Conservation (phyloP, 345 rosid species). For the Physaria fendleri region DNA sequence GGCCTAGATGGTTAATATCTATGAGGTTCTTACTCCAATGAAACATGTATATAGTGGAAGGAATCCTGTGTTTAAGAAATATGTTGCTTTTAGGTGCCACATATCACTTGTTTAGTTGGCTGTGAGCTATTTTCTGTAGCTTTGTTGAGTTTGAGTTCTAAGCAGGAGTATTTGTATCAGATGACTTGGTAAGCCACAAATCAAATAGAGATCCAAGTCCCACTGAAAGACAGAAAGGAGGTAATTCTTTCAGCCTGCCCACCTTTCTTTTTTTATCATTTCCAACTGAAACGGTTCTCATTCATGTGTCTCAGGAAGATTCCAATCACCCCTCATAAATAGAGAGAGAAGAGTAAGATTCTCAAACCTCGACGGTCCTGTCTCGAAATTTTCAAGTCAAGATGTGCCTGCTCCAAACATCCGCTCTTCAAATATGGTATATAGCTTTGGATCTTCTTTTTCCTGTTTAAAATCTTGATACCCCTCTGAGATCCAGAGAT, state of each 20-base stretch:
- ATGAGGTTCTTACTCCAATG: too few relatives aligned
- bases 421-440: conserved; percentile 49
- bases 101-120: background rate
- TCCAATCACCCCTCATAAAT: conserved; percentile 52
- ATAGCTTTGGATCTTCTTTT: conserved; percentile 1
- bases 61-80: background rate
- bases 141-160: background rate
- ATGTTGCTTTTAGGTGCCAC: background rate
- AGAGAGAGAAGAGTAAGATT: conserved; percentile 76
- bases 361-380: conserved; percentile 47
- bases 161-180: too few relatives aligned
- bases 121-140: background rate
- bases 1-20: background rate
- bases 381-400: conserved; percentile 36
- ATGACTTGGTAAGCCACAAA: conserved; percentile 45
- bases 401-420: conserved; percentile 36
- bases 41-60: background rate
- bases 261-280: conserved; percentile 9
- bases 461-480: conserved; percentile 6
- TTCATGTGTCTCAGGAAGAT: conserved; percentile 46
- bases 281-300: conserved; percentile 8
- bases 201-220: conserved; percentile 46
- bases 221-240: conserved; percentile 58
- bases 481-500: conserved; percentile 6
- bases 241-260: conserved; percentile 34